Evolutionary conservation across 2,329 filamentous ascomycete species (phyloP), one percentile per base, ranked within the genome.

Genomic region (Bisporella sp.): DNA sequence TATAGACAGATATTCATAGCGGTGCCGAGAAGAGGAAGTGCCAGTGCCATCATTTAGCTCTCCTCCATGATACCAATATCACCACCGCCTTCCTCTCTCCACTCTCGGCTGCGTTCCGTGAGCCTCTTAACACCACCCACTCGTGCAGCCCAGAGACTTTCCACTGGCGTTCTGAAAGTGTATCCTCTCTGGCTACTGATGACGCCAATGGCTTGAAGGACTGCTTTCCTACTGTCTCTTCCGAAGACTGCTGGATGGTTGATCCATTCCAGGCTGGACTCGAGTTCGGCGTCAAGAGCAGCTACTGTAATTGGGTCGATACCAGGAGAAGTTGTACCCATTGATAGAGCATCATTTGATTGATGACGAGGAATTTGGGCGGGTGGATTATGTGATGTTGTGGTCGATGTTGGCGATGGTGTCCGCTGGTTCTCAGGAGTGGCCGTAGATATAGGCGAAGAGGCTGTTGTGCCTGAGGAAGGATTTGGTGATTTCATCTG

Each of bases 171-270:
- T 47, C 92, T 83, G 77, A 92, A 96, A 1, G 93, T 97, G 66
- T 92, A 96, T 8, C 87, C 91, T 44, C 93, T 81, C 70, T 99
- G 93, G 5, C 88, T 95, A 63, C 88, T 93, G 60, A 99, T 96
- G 54, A 97, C 91, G 5, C 93, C 92, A 58, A 99, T 97, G 12
- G 91, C 89, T 68, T 99, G 93, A 29, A 99, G 76, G 2, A 99
- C 91, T 4, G 92, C 89, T 73, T 99, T 99, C 62, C 93, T 84
- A 51, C 88, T 93, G 66, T 99, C 93, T 37, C 93, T 83, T 6
- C 87, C 85, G 66, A 99, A 99, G 2, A 97, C 89, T 2, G 91
- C 91, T 1, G 93, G 93, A 64, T 99, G 93, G 65, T 87, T 90
- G 68, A 99, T 97, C 93, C 93, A 99, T 69, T 99, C 93, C 12